Base-by-base conservation (phyloP, 768 basidiomycete genomes). In the Tubosaeta sp. region DNA sequence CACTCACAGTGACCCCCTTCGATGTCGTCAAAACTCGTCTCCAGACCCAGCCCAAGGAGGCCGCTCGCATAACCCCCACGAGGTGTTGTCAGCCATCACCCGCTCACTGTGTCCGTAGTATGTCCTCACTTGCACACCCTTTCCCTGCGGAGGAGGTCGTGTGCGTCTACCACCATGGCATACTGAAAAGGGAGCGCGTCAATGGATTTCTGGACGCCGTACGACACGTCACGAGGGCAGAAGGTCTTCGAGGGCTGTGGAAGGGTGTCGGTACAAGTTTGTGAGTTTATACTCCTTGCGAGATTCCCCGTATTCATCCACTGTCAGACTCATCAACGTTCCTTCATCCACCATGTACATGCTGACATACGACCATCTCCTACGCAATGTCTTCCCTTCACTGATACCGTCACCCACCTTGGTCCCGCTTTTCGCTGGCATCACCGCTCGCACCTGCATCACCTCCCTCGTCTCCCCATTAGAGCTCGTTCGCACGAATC, bases 11-110 rank as follows among this genome's bases (percentile, higher is more conserved):
- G 97, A 98, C 95, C 3, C 97, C 97, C 4, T 99, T 99, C 68
- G 97, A 99, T 71, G 93, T 99, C 50, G 80, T 98, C 59, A 98
- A 98, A 70, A 98, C 95, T 12, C 84, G 97, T 27, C 74, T 99
- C 16, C 97, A 99, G 69, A 98, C 97, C 0, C 93, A 90, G 66
- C 86, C 85, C n/a, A 73, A 68, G 55, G 75, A 68, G 51, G 76
- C 69, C 64, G 76, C 81, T 51, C 76, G 74, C 52, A 76, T 79
- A 46, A 76, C 82, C 11, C 68, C 71, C 33, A 76, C 78, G 64
- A 74, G 74, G 55, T 91, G 90, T 64, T 91, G 88, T 70, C 89
- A 89, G 68, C 83, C 86, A 47, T 49, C 72, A 7, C 61, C 59
- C 43, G 48, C 61, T 11, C 68, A 76, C 37, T 89, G 88, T 67